Evolutionary conservation across 176 grass and related monocot genomes (phyloP).

Genomic region (Cenchrus americanus): DNA sequence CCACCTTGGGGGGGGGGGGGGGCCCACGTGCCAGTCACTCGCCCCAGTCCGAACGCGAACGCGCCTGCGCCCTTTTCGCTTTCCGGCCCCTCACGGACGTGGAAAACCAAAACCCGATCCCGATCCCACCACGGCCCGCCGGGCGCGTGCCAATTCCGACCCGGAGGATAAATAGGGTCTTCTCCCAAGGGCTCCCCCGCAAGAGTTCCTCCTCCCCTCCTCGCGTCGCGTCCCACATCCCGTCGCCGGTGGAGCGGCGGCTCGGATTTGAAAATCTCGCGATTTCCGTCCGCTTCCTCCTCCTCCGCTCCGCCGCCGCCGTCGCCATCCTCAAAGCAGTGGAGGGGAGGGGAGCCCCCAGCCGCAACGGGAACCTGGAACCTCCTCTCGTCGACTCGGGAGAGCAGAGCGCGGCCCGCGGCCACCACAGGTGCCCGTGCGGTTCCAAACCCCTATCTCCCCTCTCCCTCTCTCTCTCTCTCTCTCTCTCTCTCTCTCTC

Average conservation of each 20-base stretch:
- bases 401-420: constrained; percentile 8
- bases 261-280: constrained; percentile 46
- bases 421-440: constrained; percentile 33
- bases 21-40: constrained; percentile 6
- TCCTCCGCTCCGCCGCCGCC: constrained; percentile 27
- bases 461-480: neutral
- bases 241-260: constrained; percentile 9
- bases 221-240: neutral
- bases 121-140: neutral
- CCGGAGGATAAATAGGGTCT: constrained; percentile 4
- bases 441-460: neutral
- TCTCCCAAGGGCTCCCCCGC: constrained; percentile 5
- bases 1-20: too few relatives aligned
- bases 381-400: neutral
- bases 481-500: neutral
- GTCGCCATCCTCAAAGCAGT: constrained; percentile 27
- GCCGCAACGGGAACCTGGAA: constrained; percentile 26
- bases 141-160: neutral
- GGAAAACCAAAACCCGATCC: neutral
- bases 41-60: neutral
- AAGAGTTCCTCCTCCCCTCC: too few relatives aligned
- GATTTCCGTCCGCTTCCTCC: constrained; percentile 40
- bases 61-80: neutral
- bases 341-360: neutral
- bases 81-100: neutral